Evolutionary conservation across 352 stramenopile species (phyloP).

Genomic region (Phytopythium vexans): DNA sequence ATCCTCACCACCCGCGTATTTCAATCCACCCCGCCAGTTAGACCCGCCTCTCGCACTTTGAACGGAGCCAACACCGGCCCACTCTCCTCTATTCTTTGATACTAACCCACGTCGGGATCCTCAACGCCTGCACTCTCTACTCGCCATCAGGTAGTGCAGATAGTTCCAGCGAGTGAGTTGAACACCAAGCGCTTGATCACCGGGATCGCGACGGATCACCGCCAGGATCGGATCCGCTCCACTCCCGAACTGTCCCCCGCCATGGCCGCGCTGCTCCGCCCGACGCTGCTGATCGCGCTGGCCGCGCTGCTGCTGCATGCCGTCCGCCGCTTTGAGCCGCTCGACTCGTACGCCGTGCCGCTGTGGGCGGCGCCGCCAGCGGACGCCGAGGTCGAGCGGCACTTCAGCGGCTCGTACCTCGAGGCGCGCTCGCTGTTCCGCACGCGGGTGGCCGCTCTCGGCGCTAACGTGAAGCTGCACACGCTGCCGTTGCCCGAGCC

Average conservation of each 20-base stretch:
- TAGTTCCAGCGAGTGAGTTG: no score
- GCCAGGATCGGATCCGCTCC: no score
- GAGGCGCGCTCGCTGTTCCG: conserved; percentile 60
- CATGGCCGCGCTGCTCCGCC: background rate
- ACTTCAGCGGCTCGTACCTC: conserved; percentile 68
- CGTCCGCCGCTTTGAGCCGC: conserved; percentile 45
- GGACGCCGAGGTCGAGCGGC: conserved; percentile 31
- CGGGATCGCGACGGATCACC: no score
- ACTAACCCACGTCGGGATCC: no score
- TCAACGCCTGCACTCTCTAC: no score
- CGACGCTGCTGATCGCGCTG: conserved; percentile 14
- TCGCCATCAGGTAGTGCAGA: no score
- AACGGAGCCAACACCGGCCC: no score
- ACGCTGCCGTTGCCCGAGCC: conserved; percentile 41
- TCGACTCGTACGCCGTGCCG: conserved; percentile 32
- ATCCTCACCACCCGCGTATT: no score
- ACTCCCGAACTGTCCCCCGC: background rate
- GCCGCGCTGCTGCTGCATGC: conserved; percentile 32
- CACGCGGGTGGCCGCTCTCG: conserved; percentile 15
- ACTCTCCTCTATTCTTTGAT: no score
- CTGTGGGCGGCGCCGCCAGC: background rate
- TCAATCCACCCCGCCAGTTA: no score
- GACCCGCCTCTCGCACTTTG: no score
- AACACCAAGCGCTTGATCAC: no score
- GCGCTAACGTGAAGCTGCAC: conserved; percentile 37